Evolutionary conservation across 1,139 yeast genomes (phyloP).

Genomic region (Geotrichum reessii): DNA sequence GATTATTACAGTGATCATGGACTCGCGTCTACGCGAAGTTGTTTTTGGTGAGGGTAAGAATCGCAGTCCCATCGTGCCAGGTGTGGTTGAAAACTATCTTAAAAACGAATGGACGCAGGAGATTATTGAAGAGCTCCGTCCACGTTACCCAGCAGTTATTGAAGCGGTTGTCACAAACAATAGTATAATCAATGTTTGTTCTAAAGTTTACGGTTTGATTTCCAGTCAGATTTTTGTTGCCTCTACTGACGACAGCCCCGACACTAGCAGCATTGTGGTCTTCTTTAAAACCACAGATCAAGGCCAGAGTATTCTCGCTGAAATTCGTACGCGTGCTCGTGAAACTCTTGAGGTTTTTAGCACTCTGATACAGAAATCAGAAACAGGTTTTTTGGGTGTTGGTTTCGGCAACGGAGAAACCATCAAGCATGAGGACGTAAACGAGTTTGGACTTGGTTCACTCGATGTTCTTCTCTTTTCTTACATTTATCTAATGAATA

Average conservation of each 20-base stretch:
- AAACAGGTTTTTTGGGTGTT: conserved; percentile 5
- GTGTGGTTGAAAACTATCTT: conserved; percentile 13
- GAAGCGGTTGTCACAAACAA: conserved; percentile 8
- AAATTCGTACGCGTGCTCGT: conserved; percentile 11
- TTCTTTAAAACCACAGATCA: conserved; percentile 5
- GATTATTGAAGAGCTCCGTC: conserved; percentile 9
- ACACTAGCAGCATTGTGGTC: conserved; percentile 3
- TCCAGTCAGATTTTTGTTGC: conserved; percentile 1
- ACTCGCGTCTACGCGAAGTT: conserved; percentile 14
- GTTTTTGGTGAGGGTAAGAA: conserved; percentile 18
- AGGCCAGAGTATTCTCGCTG: conserved; percentile 11
- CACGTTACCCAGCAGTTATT: conserved; percentile 14
- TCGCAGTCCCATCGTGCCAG: conserved; percentile 8
- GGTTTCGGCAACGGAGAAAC: conserved; percentile 5
- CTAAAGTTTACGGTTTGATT: neutral
- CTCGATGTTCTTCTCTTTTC: conserved; percentile 28
- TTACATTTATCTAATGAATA: conserved; percentile 26
- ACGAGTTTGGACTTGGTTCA: conserved; percentile 19
- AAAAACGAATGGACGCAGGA: conserved; percentile 13
- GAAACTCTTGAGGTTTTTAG: conserved; percentile 9
- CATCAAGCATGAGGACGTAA: conserved; percentile 1
- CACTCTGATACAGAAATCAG: neutral
- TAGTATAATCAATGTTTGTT: neutral
- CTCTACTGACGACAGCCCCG: neutral
- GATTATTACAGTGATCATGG: conserved; percentile 27